Evolutionary conservation across 2,329 filamentous ascomycete genomes (phyloP).

Genomic region (Fusarium pilosicola): DNA sequence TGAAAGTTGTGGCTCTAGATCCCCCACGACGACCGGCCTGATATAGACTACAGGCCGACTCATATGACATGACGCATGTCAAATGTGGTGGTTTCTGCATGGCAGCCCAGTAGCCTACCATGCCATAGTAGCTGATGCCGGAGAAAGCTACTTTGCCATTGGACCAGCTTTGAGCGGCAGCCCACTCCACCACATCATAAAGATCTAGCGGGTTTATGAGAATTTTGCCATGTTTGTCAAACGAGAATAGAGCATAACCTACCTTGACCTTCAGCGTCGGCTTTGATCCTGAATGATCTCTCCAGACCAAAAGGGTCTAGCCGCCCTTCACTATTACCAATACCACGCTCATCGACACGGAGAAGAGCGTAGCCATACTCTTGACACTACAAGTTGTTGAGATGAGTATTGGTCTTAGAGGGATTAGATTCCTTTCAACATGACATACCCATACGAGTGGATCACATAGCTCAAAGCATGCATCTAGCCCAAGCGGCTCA

Average conservation of each 20-base stretch:
- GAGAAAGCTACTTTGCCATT: background rate
- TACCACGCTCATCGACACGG: background rate
- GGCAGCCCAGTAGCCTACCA: background rate
- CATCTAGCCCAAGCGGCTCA: background rate
- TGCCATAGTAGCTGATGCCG: background rate
- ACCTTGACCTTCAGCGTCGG: background rate
- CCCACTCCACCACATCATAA: background rate
- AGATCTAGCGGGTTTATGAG: background rate
- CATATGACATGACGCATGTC: background rate
- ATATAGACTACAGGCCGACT: background rate
- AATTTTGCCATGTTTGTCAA: no score
- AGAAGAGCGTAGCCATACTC: background rate
- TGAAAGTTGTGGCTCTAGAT: background rate
- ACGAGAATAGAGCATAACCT: no score
- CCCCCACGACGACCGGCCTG: background rate
- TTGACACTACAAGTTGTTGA: background rate
- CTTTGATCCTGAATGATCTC: accelerated
- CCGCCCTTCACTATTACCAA: background rate
- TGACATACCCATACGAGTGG: background rate
- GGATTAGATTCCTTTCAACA: accelerated
- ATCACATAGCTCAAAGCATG: background rate
- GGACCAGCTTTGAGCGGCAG: background rate
- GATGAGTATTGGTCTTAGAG: accelerated
- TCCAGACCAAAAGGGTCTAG: background rate
- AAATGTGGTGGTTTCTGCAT: background rate